Evolutionary conservation across 2,329 filamentous ascomycete genomes (phyloP), one percentile per base, ranked within the genome.

Genomic region (Aspergillus sojae): DNA sequence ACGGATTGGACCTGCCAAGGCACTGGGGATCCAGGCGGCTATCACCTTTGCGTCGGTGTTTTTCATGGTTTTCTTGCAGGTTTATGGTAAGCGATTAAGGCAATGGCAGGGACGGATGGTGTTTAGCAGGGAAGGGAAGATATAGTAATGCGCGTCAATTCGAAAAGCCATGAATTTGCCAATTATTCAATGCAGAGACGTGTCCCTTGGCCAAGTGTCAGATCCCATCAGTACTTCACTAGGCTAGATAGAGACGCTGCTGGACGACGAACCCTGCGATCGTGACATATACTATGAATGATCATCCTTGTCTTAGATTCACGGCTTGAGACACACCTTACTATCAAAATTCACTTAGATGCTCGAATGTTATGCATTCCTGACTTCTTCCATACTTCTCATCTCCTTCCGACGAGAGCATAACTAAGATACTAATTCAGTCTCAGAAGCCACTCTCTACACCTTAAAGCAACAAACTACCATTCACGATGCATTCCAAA

Each of bases 21-120:
- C 78, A 63, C 78, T 83, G 55, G 82, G 81, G 1, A 79, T 82
- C 46, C 81, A 84, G 70, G 80, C 74, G 0, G 81, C 72, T 1
- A 74, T 84, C 32, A 79, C 76, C 56, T 72, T 68, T 1, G 72
- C 65, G 2, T 77, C 75, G 1, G 75, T 79, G 62, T 62, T 75
- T 43, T 66, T 79, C 16, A 67, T 79, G 7, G 41, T 77, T 10
- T 60, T 77, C 30, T 59, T 80, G 52, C 74, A 77, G 67, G 66
- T 75, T 56, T 77, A 73, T 61, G 78, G 78, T 1, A 75, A 76
- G 62, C 68, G 66, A 45, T 57, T 80, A 68, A 68, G 78, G 57
- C 63, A 73, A 28, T 72, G 73, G 68, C 70, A 77, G 60, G 77
- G 77, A 3, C 73, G 74, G 36, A 68, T 79, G 66, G 6, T 41